Evolutionary conservation across 2,329 filamentous ascomycete genomes (phyloP).

Genomic region (Mycocentrospora acerina): DNA sequence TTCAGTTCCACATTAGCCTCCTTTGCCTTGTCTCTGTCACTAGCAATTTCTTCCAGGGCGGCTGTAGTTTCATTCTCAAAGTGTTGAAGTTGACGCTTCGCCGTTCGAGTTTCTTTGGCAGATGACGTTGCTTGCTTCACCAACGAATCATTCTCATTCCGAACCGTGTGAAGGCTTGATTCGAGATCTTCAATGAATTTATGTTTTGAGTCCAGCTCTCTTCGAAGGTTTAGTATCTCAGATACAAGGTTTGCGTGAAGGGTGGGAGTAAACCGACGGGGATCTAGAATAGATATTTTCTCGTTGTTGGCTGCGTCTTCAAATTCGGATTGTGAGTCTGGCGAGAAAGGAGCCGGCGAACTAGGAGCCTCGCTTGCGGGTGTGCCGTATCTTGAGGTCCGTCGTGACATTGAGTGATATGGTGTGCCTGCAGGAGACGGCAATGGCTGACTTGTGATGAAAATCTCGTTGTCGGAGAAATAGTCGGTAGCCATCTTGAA

Average conservation of each 20-base stretch:
- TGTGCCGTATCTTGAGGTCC: slow-evolving; percentile 61
- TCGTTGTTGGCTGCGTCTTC: slow-evolving; percentile 63
- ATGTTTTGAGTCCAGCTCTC: slow-evolving; percentile 88
- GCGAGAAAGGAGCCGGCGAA: slow-evolving; percentile 59
- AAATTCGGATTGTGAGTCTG: slow-evolving; percentile 49
- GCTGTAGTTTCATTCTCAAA: slow-evolving; percentile 87
- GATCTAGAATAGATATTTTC: slow-evolving; percentile 75
- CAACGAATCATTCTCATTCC: slow-evolving; percentile 73
- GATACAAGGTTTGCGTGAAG: slow-evolving; percentile 92
- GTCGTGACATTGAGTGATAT: slow-evolving; percentile 65
- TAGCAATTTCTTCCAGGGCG: slow-evolving; percentile 77
- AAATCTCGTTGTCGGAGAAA: slow-evolving; percentile 49
- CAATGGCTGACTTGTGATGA: slow-evolving; percentile 52
- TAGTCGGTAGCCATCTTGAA: slow-evolving; percentile 45
- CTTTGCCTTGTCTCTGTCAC: slow-evolving; percentile 82
- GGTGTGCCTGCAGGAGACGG: slow-evolving; percentile 72
- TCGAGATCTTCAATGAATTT: slow-evolving; percentile 86
- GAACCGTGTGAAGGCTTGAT: slow-evolving; percentile 67
- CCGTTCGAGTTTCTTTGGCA: slow-evolving; percentile 73
- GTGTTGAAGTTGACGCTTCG: slow-evolving; percentile 82
- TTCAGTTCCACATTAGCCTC: slow-evolving; percentile 71
- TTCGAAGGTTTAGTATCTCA: slow-evolving; percentile 82
- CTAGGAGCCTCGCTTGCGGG: slow-evolving; percentile 64
- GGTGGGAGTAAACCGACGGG: slow-evolving; percentile 90
- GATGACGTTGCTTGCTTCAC: slow-evolving; percentile 62